Evolutionary conservation across 345 rosid species (phyloP), one percentile per base, ranked within the genome.

Genomic region (Angophora floribunda): DNA sequence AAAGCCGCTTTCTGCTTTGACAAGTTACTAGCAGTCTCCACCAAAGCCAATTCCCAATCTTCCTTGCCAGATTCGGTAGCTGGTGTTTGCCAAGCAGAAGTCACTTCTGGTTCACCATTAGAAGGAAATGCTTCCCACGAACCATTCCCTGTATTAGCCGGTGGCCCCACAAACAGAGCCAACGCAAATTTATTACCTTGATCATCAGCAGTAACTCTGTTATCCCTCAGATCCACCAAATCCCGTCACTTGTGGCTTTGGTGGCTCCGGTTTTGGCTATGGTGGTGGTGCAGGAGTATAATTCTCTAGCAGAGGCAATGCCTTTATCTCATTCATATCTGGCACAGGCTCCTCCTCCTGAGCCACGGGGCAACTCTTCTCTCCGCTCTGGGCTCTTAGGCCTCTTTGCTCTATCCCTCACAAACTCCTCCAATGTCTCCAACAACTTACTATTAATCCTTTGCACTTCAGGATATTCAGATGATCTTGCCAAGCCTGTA

Each of bases 21-120:
- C 57, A 97, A 90, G 89, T 96, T 93, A 87, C 98, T 94, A 6
- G 97, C 97, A 0, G 99, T 88, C 89, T 97, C 99, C 13, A 96
- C 99, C 92, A 98, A 92, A 21, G 98, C 99, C 89, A 95, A 47
- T 86, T 98, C 99, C 99, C 99, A 98, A 93, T 95, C 99, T 50
- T 95, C 98, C 88, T 97, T 98, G 61, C 96, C 99, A 3, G 87
- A 86, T 89, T 98, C 99, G 7, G 98, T 97, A 49, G 98, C 99
- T 7, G 99, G 96, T 44, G 92, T 95, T 89, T 95, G 93, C 98
- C 98, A 95, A 13, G 98, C 98, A 1, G 98, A 95, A 45, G 96
- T 95, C 61, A 95, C 92, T 63, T 90, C 88, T 49, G 91, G 88
- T 65, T 90, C 92, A 53, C 96, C 97, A 61, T 96, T 86, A 1